A percentile compares a stretch with the other conserved stretches of the same genome.
phyloP scores from a whole-genome alignment of 192 early-diverging fungal genomes.

The Coemansia sp. region DNA sequence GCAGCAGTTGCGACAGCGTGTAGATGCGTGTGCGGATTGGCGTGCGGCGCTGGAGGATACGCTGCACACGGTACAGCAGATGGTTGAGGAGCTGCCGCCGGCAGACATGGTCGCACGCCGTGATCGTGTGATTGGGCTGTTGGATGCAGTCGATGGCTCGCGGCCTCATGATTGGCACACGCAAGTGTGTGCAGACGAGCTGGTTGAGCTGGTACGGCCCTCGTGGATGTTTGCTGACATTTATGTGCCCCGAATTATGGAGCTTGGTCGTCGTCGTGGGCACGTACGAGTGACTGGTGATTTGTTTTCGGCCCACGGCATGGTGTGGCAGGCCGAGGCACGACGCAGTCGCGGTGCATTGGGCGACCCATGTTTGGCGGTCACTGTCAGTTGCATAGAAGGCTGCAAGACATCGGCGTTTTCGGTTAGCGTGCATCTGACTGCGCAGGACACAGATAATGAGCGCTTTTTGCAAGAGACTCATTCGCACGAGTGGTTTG shows the following conservation, averaged over 20 bases:
- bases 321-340: constrained; percentile 35
- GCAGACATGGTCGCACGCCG: constrained; percentile 37
- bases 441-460: neutral
- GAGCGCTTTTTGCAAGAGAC: neutral
- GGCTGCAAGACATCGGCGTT: constrained; percentile 9
- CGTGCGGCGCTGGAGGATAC: constrained; percentile 33
- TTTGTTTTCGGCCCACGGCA: constrained; percentile 30
- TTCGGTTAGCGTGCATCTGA: constrained; percentile 20
- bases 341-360: constrained; percentile 29
- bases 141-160: constrained; percentile 11
- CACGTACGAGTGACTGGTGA: constrained; percentile 39
- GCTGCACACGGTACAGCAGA: constrained; percentile 28
- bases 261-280: constrained; percentile 46
- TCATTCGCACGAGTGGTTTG: constrained; percentile 18
- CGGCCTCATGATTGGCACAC: constrained; percentile 22
- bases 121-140: constrained; percentile 18
- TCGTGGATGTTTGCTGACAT: constrained; percentile 6
- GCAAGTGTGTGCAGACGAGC: neutral
- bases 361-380: constrained; percentile 35
- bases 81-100: constrained; percentile 44
- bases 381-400: constrained; percentile 25
- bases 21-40: constrained; percentile 24
- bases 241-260: constrained; percentile 21
- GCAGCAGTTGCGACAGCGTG: neutral
- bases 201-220: constrained; percentile 17